Percentiles rank a stretch among this genome's conserved stretches.
phyloP scores from a whole-genome alignment of 345 rosid species.

The Cardamine occulta region DNA sequence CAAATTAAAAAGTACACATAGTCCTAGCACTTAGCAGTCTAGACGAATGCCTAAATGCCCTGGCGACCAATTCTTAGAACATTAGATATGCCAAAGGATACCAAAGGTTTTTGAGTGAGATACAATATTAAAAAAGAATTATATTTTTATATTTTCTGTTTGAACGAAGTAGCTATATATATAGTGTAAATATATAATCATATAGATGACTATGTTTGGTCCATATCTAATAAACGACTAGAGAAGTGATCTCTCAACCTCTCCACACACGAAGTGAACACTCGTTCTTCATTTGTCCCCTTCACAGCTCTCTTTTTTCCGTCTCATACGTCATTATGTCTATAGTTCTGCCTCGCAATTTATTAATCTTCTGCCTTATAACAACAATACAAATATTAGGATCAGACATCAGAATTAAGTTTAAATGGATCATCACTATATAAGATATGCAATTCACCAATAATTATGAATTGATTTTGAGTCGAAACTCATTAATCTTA shows the following conservation, averaged over 20 bases:
- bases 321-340: conserved; percentile 1
- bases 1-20: not conserved
- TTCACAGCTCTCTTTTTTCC: not conserved
- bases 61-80: not conserved
- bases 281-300: not conserved
- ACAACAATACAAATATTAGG: not conserved
- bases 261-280: conserved; percentile 19
- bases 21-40: too few species aligned
- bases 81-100: not conserved
- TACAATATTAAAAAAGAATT: not conserved
- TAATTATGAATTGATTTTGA: too few species aligned
- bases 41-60: not conserved
- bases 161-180: not conserved
- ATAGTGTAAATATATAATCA: not conserved
- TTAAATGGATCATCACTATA: too few species aligned
- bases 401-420: too few species aligned
- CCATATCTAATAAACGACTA: conserved; percentile 7
- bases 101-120: not conserved
- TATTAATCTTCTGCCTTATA: not conserved
- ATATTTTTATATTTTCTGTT: not conserved
- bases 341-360: not conserved
- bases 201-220: not conserved
- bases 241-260: conserved; percentile 24
- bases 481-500: too few species aligned
- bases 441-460: too few species aligned